Evolutionary conservation across 495 filamentous ascomycete genomes (phyloP).

Genomic region (Cercophora sp.): DNA sequence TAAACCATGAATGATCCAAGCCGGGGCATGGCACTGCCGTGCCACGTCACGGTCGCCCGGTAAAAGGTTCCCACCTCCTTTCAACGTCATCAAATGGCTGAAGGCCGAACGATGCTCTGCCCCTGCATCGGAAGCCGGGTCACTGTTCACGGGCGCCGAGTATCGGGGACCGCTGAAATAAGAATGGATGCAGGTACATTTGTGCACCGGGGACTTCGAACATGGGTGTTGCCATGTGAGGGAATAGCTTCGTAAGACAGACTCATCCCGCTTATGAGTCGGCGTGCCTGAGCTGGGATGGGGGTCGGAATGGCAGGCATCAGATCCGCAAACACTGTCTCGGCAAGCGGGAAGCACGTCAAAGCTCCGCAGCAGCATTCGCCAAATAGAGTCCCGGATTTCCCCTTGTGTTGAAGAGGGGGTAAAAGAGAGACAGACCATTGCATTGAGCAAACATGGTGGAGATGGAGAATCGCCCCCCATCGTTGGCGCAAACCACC

Average conservation of each 20-base stretch:
- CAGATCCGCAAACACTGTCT: slow-evolving; percentile 18
- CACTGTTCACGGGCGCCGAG: neutral
- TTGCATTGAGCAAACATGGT: neutral
- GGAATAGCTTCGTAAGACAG: neutral
- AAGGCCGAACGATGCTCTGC: too few species aligned
- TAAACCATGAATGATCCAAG: slow-evolving; percentile 2
- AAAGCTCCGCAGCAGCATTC: slow-evolving; percentile 14
- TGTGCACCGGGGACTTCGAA: neutral
- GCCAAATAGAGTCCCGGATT: neutral
- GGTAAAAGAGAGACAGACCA: neutral
- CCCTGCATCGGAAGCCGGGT: too few species aligned
- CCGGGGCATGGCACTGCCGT: neutral
- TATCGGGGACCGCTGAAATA: neutral
- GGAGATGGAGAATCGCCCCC: neutral
- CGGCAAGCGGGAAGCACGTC: slow-evolving; percentile 22
- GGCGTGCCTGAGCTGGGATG: neutral
- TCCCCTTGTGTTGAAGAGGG: slow-evolving; percentile 2
- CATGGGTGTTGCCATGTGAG: neutral
- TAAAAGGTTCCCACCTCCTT: slow-evolving; percentile 4
- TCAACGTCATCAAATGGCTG: too few species aligned
- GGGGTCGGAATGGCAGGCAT: slow-evolving; percentile 10
- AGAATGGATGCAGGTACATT: neutral
- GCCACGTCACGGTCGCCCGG: slow-evolving; percentile 5
- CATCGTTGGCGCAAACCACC: neutral
- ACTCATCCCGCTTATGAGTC: neutral